These are phyloP conservation scores for Colletotrichum theobromicola DNA, from an alignment of 2,329 filamentous ascomycete genomes.

Conservation along the genomic window DNA sequence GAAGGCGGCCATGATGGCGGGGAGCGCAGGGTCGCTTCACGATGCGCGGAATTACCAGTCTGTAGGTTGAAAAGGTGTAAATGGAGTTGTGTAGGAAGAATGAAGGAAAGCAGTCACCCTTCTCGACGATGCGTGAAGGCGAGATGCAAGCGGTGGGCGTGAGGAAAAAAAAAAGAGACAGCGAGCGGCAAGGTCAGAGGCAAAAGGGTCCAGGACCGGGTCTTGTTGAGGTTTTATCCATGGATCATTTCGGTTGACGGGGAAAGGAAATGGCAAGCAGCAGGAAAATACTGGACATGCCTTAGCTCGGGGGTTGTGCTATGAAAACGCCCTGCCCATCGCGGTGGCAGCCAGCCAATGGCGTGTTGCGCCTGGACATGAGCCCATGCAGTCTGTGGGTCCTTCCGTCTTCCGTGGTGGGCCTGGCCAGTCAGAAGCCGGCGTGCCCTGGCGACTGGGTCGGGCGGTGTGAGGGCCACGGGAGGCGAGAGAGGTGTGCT, in stretches of 20 bases:
- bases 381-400: conserved; percentile 11
- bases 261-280: conserved; percentile 18
- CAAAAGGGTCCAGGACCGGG: conserved; percentile 16
- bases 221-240: conserved; percentile 26
- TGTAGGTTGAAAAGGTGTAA: not conserved
- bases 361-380: not conserved
- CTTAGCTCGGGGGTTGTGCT: conserved; percentile 4
- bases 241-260: conserved; percentile 25
- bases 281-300: not conserved
- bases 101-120: not conserved
- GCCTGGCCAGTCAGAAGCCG: not conserved
- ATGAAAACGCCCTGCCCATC: conserved; percentile 13
- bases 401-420: conserved; percentile 17
- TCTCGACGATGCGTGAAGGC: conserved; percentile 7
- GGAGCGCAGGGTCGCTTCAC: not conserved
- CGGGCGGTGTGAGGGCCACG: conserved; percentile 16
- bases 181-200: conserved; percentile 5
- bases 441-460: not conserved
- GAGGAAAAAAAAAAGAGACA: not conserved
- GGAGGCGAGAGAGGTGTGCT: conserved; percentile 9
- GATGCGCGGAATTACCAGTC: not conserved
- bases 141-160: not conserved
- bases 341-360: conserved; percentile 3
- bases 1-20: conserved; percentile 19
- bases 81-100: not conserved